phyloP scores from a whole-genome alignment of 2,329 filamentous ascomycete genomes.

The Simplicillium aogashimaense region DNA sequence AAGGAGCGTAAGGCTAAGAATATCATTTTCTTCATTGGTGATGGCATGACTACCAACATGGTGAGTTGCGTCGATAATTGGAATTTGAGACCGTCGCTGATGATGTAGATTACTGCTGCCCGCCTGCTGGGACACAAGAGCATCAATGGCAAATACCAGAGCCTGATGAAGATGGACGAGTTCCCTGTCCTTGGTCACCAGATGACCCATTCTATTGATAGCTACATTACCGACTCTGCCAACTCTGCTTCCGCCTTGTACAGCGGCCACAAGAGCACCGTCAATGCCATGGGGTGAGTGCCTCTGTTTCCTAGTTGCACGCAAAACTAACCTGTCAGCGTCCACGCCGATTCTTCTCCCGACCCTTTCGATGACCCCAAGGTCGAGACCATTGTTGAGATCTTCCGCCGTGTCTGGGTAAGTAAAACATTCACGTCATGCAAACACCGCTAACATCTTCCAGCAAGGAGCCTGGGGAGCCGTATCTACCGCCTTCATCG shows the following conservation, averaged over 20 bases:
- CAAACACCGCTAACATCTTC: constrained; percentile 6
- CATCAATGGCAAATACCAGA: constrained; percentile 77
- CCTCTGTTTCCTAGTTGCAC: neutral
- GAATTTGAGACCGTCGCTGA: constrained; percentile 5
- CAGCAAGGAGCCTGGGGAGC: constrained; percentile 48
- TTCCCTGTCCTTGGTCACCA: constrained; percentile 82
- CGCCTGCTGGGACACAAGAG: constrained; percentile 73
- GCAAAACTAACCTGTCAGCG: constrained; percentile 19
- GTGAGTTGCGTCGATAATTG: constrained; percentile 13
- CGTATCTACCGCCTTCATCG: constrained; percentile 72
- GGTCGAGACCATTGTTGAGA: constrained; percentile 72
- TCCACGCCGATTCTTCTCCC: constrained; percentile 69
- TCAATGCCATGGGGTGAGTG: constrained; percentile 63
- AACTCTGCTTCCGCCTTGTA: constrained; percentile 78
- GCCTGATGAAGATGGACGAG: constrained; percentile 65
- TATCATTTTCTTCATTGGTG: constrained; percentile 75
- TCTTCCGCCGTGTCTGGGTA: constrained; percentile 61
- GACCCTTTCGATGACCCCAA: constrained; percentile 75
- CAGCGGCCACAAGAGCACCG: constrained; percentile 73
- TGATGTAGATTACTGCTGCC: constrained; percentile 55
- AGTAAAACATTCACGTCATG: constrained; percentile 18
- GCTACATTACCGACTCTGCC: constrained; percentile 78
- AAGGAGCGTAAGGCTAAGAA: constrained; percentile 72
- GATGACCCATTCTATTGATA: constrained; percentile 81
- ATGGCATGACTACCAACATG: constrained; percentile 67